Evolutionary conservation across 2,329 filamentous ascomycete genomes (phyloP).

Genomic region (Penicillium verrucosum): DNA sequence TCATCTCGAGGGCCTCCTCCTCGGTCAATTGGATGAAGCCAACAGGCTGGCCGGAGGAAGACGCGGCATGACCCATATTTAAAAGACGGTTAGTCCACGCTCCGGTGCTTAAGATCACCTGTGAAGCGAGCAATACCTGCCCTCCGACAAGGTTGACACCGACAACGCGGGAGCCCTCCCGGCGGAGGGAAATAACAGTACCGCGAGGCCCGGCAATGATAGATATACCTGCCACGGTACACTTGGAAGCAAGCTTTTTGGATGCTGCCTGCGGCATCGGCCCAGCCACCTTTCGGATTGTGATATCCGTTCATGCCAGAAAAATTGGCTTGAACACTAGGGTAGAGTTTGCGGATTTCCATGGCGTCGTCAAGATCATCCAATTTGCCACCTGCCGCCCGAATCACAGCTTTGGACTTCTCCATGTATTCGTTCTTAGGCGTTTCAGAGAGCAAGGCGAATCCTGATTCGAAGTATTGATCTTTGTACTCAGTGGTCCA

Average conservation of each 20-base stretch:
- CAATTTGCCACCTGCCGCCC: slow-evolving; percentile 34
- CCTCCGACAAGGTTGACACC: slow-evolving; percentile 58
- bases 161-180: slow-evolving; percentile 38
- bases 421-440: slow-evolving; percentile 25
- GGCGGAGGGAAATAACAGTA: slow-evolving; percentile 27
- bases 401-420: slow-evolving; percentile 35
- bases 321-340: slow-evolving; percentile 49
- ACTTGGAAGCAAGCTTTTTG: slow-evolving; percentile 24
- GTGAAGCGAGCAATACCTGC: slow-evolving; percentile 55
- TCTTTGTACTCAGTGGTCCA: slow-evolving; percentile 46
- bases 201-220: slow-evolving; percentile 44
- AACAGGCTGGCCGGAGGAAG: slow-evolving; percentile 74
- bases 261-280: slow-evolving; percentile 64
- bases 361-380: slow-evolving; percentile 42
- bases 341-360: slow-evolving; percentile 22
- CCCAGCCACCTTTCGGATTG: slow-evolving; percentile 75
- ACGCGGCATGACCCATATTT: slow-evolving; percentile 67
- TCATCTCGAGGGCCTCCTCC: slow-evolving; percentile 62
- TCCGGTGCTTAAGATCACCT: slow-evolving; percentile 76
- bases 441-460: slow-evolving; percentile 28
- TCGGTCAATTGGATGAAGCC: slow-evolving; percentile 69
- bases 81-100: slow-evolving; percentile 77
- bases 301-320: slow-evolving; percentile 60
- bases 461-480: slow-evolving; percentile 29
- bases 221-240: slow-evolving; percentile 36